Conservation (phyloP, 176 grass and related monocot species). For the Oryza glumipatula region DNA sequence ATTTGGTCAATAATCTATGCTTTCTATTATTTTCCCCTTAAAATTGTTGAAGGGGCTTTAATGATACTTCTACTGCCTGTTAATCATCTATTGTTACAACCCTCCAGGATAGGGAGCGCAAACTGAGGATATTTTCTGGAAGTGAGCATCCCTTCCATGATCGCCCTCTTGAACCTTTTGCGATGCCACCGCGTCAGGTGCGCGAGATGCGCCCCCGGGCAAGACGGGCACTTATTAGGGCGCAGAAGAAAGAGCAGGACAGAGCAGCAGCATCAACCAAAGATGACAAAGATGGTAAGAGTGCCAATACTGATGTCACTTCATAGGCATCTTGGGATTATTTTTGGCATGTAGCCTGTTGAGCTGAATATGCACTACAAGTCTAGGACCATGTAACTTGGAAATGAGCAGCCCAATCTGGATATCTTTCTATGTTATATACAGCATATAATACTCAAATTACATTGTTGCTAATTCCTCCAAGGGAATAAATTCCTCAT, state of each 20-base stretch:
- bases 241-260: constrained; percentile 86
- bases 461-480: not conserved
- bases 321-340: not conserved
- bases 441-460: constrained; percentile 9
- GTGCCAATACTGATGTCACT: constrained; percentile 18
- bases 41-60: not conserved
- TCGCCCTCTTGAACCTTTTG: constrained; percentile 58
- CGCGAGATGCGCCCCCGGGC: constrained; percentile 78
- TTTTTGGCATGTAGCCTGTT: constrained; percentile 12
- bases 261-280: constrained; percentile 35
- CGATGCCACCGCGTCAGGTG: constrained; percentile 76
- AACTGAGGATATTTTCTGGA: constrained; percentile 82
- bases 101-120: constrained; percentile 82
- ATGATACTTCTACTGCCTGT: not conserved
- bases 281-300: constrained; percentile 46
- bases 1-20: not conserved
- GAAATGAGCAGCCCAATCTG: not conserved
- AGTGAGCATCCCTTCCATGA: constrained; percentile 79
- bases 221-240: constrained; percentile 75
- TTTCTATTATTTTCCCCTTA: not conserved
- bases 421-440: not conserved
- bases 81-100: constrained; percentile 8
- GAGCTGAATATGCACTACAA: constrained; percentile 13
- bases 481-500: not conserved
- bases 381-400: not conserved